Evolutionary conservation across 257 asterid genomes (phyloP).

Genomic region (Solanum arcanum): DNA sequence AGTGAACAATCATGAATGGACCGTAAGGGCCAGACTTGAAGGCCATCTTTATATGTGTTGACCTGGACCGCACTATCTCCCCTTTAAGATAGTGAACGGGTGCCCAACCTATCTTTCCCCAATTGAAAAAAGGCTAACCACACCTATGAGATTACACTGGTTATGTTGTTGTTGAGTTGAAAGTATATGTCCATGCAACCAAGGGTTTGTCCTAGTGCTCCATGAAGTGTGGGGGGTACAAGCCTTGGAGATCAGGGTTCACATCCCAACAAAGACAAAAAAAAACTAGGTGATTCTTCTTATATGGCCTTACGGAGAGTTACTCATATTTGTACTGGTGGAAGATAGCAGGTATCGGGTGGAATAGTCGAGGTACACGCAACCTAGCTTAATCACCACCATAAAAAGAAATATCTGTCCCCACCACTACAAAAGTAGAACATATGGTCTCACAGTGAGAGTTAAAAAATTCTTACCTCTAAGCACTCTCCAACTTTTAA

Average conservation of each 20-base stretch:
- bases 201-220: background rate
- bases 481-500: slow-evolving; percentile 94
- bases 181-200: background rate
- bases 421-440: background rate
- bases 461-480: slow-evolving; percentile 46
- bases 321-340: background rate
- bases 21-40: background rate
- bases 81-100: background rate
- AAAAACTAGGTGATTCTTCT: background rate
- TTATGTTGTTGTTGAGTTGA: background rate
- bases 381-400: background rate
- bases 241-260: background rate
- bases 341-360: background rate
- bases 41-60: background rate
- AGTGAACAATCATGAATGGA: background rate
- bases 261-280: background rate
- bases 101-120: background rate
- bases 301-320: background rate
- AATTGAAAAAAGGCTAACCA: background rate
- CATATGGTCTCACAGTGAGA: background rate
- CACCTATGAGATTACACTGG: background rate
- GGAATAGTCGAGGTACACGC: background rate
- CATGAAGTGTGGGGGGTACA: background rate
- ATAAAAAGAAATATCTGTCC: background rate
- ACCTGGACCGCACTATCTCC: background rate